Evolutionary conservation across 169 alveolate genomes (phyloP), one percentile per base, ranked within the genome.

Genomic region (Babesia bovis): DNA sequence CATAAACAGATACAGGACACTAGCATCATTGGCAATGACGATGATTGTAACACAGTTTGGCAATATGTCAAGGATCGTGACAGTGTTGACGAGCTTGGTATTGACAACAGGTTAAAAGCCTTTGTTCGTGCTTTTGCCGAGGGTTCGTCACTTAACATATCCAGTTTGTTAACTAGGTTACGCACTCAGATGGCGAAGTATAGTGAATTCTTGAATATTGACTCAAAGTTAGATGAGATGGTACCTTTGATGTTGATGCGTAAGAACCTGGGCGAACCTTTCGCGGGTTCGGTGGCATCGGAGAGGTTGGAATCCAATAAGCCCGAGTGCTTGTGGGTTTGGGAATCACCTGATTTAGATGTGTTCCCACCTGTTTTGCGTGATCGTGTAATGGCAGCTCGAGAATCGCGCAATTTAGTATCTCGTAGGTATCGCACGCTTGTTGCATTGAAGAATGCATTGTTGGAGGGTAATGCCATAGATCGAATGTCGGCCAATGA

Each of bases 301-400:
- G 52, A 28, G 10, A 21, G 83, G 19, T n/a, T 66, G 49, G 87
- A 78, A 21, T 67, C 73, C 12, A 41, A 15, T 35, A 65, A 82
- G 15, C 26, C 23, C 13, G 83, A 66, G 49, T 78, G 87, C 38
- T 4, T 78, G 44, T 78, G 87, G 87, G 68, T 78, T 25, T 78
- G 87, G 87, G 87, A 78, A 44, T 56, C 83, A 17, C 87, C 87
- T 7, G 44, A 78, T 5, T 13, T 41, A 2, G 87, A 78, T 23
- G 73, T 78, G 26, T 68, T 78, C 59, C 82, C 87, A 0, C 32
- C 38, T 15, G 10, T 25, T 12, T 52, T 78, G 2, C 58, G 19
- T 36, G 87, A 78, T 33, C 42, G 36, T 21, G 70, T 78, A 26
- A 68, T 47, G 49, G 33, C 67, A 19, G 76, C 76, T 2, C 38